These are phyloP conservation scores for Candida albicans DNA, from an alignment of 1,139 yeast species.

Conservation along the genomic window DNA sequence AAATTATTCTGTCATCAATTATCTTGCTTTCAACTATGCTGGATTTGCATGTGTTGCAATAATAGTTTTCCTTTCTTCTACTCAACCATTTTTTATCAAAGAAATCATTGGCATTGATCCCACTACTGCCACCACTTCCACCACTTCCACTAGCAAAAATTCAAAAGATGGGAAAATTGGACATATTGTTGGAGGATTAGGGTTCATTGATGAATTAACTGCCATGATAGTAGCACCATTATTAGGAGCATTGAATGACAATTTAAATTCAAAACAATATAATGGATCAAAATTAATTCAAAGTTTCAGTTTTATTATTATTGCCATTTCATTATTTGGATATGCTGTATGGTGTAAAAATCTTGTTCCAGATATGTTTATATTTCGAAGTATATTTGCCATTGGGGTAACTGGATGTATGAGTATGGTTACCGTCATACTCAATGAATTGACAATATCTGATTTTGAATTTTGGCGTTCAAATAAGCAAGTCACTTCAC, in stretches of 20 bases:
- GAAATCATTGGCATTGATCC: conserved; percentile 49
- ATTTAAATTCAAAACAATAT: conserved; percentile 19
- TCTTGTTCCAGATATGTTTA: conserved; percentile 47
- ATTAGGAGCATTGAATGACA: conserved; percentile 64
- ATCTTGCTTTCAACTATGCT: conserved; percentile 26
- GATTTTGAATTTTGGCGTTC: conserved; percentile 35
- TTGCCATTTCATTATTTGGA: conserved; percentile 49
- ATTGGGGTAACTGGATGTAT: conserved; percentile 55
- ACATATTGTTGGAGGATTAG: conserved; percentile 56
- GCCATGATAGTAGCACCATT: conserved; percentile 59
- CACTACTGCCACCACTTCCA: conserved; percentile 6
- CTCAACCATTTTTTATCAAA: conserved; percentile 66
- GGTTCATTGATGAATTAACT: conserved; percentile 62
- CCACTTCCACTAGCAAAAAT: too few species aligned
- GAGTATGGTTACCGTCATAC: conserved; percentile 50
- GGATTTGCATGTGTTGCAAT: conserved; percentile 57
- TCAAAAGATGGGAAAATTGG: conserved; percentile 44
- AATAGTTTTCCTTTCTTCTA: conserved; percentile 65
- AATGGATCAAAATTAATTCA: conserved; percentile 58
- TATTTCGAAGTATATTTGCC: conserved; percentile 58
- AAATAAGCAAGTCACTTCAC: conserved; percentile 4
- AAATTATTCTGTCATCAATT: conserved; percentile 20
- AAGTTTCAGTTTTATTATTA: conserved; percentile 45
- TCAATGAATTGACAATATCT: conserved; percentile 54
- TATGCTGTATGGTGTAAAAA: conserved; percentile 38